Conservation (phyloP, 2,329 filamentous ascomycete genomes). For the Fusarium sp. region DNA sequence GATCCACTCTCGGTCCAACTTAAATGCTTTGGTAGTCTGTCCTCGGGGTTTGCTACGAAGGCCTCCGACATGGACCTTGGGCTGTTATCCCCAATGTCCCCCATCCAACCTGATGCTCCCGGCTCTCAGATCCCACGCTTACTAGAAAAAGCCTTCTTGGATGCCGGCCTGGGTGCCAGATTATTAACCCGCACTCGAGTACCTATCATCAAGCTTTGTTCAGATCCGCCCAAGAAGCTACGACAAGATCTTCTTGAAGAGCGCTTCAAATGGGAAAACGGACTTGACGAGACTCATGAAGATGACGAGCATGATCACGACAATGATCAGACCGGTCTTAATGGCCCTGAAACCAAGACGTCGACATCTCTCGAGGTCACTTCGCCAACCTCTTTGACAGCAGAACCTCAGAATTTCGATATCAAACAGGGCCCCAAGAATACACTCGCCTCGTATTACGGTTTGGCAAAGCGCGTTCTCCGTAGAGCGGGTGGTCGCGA, state of each 20-base stretch:
- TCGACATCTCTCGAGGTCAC: constrained; percentile 33
- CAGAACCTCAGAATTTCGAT: constrained; percentile 39
- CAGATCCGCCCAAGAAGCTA: constrained; percentile 73
- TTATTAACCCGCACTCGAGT: constrained; percentile 83
- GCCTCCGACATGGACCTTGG: constrained; percentile 93
- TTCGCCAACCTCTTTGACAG: constrained; percentile 27
- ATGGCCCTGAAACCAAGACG: constrained; percentile 8
- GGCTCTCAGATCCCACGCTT: constrained; percentile 77
- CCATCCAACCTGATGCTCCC: constrained; percentile 63
- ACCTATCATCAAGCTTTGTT: constrained; percentile 89
- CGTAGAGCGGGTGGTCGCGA: constrained; percentile 63
- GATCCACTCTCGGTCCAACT: constrained; percentile 71
- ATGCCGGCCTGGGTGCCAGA: constrained; percentile 79
- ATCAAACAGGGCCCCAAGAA: constrained; percentile 58
- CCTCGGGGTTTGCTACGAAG: constrained; percentile 87
- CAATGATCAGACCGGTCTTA: constrained; percentile 35
- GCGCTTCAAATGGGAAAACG: constrained; percentile 78
- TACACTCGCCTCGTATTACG: constrained; percentile 61
- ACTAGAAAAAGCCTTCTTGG: constrained; percentile 80
- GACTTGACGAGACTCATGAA: constrained; percentile 53
- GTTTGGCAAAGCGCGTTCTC: constrained; percentile 61
- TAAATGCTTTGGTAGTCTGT: constrained; percentile 84
- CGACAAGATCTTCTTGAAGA: constrained; percentile 72
- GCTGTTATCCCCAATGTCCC: constrained; percentile 74
- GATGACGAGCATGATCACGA: constrained; percentile 53